These are phyloP conservation scores for Boeremia exigua DNA, from an alignment of 2,329 filamentous ascomycete species.

Conservation along the genomic window DNA sequence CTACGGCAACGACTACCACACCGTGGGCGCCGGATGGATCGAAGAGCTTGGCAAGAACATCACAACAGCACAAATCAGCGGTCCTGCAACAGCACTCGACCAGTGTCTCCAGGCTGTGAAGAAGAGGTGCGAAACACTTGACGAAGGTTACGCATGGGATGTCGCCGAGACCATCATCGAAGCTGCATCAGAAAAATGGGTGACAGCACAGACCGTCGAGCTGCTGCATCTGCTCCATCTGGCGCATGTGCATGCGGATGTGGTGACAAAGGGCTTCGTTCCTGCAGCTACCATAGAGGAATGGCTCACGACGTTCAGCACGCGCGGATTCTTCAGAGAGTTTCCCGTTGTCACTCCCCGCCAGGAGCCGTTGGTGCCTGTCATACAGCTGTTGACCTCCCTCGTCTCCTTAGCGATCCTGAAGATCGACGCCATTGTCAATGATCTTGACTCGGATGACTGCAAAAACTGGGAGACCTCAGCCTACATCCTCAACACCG, in stretches of 20 bases:
- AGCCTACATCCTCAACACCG: constrained; percentile 72
- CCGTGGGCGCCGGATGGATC: constrained; percentile 39
- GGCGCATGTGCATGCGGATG: constrained; percentile 72
- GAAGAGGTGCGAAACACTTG: constrained; percentile 55
- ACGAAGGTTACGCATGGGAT: constrained; percentile 55
- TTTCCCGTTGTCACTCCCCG: constrained; percentile 59
- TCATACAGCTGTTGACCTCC: constrained; percentile 72
- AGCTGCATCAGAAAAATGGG: constrained; percentile 67
- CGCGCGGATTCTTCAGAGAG: constrained; percentile 67
- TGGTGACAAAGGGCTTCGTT: constrained; percentile 47
- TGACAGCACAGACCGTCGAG: constrained; percentile 70
- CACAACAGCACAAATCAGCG: constrained; percentile 48
- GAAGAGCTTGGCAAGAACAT: constrained; percentile 42
- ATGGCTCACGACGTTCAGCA: constrained; percentile 41
- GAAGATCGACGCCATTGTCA: constrained; percentile 67
- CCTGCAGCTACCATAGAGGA: constrained; percentile 39
- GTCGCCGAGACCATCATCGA: constrained; percentile 58
- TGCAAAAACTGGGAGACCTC: constrained; percentile 41
- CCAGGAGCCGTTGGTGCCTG: constrained; percentile 58
- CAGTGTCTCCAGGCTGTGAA: constrained; percentile 57
- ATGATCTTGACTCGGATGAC: constrained; percentile 48
- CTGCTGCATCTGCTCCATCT: constrained; percentile 75
- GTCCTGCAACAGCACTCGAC: constrained; percentile 40
- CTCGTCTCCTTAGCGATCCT: constrained; percentile 75
- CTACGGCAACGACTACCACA: constrained; percentile 39